Base-by-base conservation (phyloP, 305 asterid genomes). In the Fraxinus latifolia region DNA sequence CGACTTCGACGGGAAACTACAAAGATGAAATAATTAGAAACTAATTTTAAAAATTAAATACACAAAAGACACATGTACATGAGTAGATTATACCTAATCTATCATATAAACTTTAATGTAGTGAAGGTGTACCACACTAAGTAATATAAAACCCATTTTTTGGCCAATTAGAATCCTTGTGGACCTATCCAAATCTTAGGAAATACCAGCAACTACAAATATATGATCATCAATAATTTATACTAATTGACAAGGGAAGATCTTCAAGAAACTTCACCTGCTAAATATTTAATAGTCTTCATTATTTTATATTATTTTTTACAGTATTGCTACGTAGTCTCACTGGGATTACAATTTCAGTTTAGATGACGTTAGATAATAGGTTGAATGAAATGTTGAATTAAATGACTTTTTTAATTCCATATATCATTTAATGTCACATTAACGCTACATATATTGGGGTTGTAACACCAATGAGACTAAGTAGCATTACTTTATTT, bases 131-230 rank as follows among this genome's bases (percentile, higher is more conserved):
- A 29, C 74, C 74, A 11, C 36, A 29, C 74, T 11, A 68, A 68
- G 74, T 68, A 68, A 29, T 27, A 68, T 68, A 68, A 29, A 68
- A 14, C 72, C 74, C 39, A 19, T 60, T 68, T 27, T 27, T 68
- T 68, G 34, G 37, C 74, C 74, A 68, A 68, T 23, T 12, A 39
- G 68, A 82, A 70, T 82, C 82, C 32, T 36, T 36, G 85, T 36
- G 82, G 85, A 77, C 83, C 82, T 11, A 44, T 32, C 81, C 81
- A 79, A 68, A 78, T 76, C 79, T 84, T 78, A 32, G 68, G 77
- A 58, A 81, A 42, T 39, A 55, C 29, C 47, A 79, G 82, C 85
- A 65, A 79, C 80, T 81, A 55, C 37, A 29, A 9, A 11, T 27
- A 29, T 14, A 67, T 67, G 73, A 82, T 79, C 68, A 34, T 85